These are phyloP conservation scores for Chloris gayana DNA, from an alignment of 176 grass and related monocot species.

Conservation along the genomic window DNA sequence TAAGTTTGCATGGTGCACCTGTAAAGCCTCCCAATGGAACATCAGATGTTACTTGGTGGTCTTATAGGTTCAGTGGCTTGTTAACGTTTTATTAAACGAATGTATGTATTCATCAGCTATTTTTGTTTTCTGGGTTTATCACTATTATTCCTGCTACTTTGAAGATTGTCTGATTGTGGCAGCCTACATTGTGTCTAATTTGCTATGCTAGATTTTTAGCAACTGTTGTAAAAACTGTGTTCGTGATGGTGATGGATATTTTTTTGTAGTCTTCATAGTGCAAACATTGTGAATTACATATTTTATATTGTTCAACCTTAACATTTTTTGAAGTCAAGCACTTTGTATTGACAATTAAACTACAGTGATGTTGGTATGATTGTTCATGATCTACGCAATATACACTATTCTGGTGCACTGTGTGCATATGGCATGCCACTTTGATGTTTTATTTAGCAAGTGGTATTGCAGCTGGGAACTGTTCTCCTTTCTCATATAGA, in stretches of 20 bases:
- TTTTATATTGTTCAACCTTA: neutral
- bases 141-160: neutral
- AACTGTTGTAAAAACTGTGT: neutral
- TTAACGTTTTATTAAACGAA: neutral
- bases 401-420: neutral
- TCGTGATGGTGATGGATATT: neutral
- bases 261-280: neutral
- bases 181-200: conserved; percentile 1
- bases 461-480: neutral
- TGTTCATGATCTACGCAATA: neutral
- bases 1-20: neutral
- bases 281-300: neutral
- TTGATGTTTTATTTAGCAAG: conserved; percentile 17
- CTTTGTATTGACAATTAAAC: neutral
- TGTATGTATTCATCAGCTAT: neutral
- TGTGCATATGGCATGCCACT: neutral
- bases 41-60: neutral
- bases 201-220: conserved; percentile 14
- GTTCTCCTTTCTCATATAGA: neutral
- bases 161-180: neutral
- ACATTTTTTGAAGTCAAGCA: neutral
- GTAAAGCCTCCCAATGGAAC: neutral
- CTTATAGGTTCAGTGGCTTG: neutral
- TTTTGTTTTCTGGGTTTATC: conserved; percentile 2
- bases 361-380: conserved; percentile 13